These are phyloP conservation scores for Serendipita sp. DNA, from an alignment of 768 basidiomycete genomes.

Conservation along the genomic window DNA sequence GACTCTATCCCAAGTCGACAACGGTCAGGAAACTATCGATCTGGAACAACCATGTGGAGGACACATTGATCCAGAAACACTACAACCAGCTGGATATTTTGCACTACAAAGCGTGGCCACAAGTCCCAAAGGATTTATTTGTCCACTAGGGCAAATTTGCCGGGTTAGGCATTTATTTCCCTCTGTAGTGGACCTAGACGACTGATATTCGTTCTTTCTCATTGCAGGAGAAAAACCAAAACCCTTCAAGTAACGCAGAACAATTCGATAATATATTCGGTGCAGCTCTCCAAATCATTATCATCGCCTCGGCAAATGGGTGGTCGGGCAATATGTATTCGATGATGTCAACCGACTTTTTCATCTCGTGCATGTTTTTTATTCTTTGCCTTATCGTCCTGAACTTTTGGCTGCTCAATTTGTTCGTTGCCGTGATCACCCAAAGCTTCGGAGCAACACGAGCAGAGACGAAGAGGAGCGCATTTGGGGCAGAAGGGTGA, in stretches of 20 bases:
- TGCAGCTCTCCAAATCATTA: slow-evolving; percentile 64
- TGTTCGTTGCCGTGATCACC: slow-evolving; percentile 92
- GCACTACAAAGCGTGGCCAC: slow-evolving; percentile 22
- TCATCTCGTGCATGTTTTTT: slow-evolving; percentile 75
- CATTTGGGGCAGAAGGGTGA: slow-evolving; percentile 57
- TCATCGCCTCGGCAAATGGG: slow-evolving; percentile 64
- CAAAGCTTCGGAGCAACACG: slow-evolving; percentile 82
- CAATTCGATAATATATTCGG: slow-evolving; percentile 84
- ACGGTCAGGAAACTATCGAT: slow-evolving; percentile 32
- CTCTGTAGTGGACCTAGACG: not conserved
- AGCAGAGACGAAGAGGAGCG: slow-evolving; percentile 72
- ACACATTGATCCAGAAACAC: slow-evolving; percentile 42
- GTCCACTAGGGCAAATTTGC: slow-evolving; percentile 75
- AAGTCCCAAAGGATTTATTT: slow-evolving; percentile 69
- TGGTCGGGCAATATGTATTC: slow-evolving; percentile 75
- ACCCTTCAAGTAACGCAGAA: slow-evolving; percentile 47
- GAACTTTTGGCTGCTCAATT: slow-evolving; percentile 87
- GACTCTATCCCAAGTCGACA: slow-evolving; percentile 13
- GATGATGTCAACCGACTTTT: slow-evolving; percentile 81
- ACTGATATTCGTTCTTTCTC: not conserved
- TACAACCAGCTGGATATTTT: slow-evolving; percentile 30
- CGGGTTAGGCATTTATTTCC: slow-evolving; percentile 26
- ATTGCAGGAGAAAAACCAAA: slow-evolving; percentile 38
- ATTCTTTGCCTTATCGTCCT: slow-evolving; percentile 68
- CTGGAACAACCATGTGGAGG: slow-evolving; percentile 66